A percentile compares a stretch with the other conserved stretches of the same genome.
These are phyloP conservation scores for Angomonas ambiguus DNA, from an alignment of 208 protist species.

Conservation along the genomic window DNA sequence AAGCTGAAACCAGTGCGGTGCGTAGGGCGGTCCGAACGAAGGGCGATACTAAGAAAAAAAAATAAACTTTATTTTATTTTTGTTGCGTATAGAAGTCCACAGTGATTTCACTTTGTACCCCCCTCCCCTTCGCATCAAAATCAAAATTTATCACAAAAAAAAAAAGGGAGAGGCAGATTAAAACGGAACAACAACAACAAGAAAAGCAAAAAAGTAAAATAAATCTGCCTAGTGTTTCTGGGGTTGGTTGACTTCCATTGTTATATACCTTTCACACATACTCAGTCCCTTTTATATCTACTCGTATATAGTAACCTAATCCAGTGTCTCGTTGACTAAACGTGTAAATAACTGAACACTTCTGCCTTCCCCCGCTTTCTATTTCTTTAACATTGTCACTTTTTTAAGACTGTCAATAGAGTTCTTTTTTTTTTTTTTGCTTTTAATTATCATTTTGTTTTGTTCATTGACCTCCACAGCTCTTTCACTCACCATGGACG, in stretches of 20 bases:
- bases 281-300: neutral
- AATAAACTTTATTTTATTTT: too few relatives aligned
- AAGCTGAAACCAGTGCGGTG: neutral
- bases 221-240: neutral
- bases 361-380: constrained; percentile 1
- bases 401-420: neutral
- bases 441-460: neutral
- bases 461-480: neutral
- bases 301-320: too few relatives aligned
- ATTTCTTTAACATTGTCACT: constrained; percentile 1
- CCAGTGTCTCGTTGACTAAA: too few relatives aligned
- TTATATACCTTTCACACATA: neutral
- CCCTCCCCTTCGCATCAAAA: too few relatives aligned
- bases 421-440: constrained; percentile 10
- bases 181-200: neutral
- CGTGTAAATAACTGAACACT: neutral
- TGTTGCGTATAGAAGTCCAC: too few relatives aligned
- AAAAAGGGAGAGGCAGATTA: neutral
- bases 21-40: neutral
- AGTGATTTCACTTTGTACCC: too few relatives aligned
- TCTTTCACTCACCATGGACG: too few relatives aligned
- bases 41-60: neutral
- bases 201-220: neutral
- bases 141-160: neutral
- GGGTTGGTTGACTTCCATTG: neutral